Base-by-base conservation (phyloP, 148 eudicot species). In the Hydrangea macrophylla region DNA sequence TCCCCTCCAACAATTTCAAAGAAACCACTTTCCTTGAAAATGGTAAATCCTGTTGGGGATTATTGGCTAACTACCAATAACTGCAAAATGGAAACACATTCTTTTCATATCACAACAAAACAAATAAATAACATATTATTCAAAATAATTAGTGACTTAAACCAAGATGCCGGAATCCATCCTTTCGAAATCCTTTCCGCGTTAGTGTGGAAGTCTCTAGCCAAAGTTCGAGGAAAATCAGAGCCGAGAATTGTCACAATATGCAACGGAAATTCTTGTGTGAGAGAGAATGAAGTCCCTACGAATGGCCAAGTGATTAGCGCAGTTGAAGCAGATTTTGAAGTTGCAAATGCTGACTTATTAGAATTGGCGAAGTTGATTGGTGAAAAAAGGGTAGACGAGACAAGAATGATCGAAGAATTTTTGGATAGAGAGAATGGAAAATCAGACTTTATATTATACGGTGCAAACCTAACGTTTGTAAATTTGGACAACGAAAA, bases 391-490 rank as follows among this genome's bases (percentile, higher is more conserved):
- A 60, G 59, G 18, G 31, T 48, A 8, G 84, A 92, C 11, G 86
- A 85, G 75, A 67, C 48, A 13, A 55, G 17, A 12, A 22, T n/a
- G 45, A 68, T 92, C 23, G 86, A 81, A 17, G 68, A 84, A 28
- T 32, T 59, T 12, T 67, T 80, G 51, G 79, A 65, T 59, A 65
- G 24, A 24, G 81, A 74, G 1, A 51, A 54, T 1, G 76, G 65
- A 9, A 57, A 55, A 23, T 55, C 53, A 3, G 89, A 92, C 68
- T 85, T 79, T 9, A 23, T 85, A 27, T 35, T 92, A 0, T 89
- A 89, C 22, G 97, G 97, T 1, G 84, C 91, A 55, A 81, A 81
- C 64, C 68, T 92, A 33, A 89, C 93, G 9, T 89, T 92, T 48
- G 80, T 89, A 22, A 77, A 89, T 65, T 67, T 92, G 76, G 89